Evolutionary conservation across 225 moss, liverwort and hornwort species (phyloP).

Genomic region (Antitrichia curtipendula): DNA sequence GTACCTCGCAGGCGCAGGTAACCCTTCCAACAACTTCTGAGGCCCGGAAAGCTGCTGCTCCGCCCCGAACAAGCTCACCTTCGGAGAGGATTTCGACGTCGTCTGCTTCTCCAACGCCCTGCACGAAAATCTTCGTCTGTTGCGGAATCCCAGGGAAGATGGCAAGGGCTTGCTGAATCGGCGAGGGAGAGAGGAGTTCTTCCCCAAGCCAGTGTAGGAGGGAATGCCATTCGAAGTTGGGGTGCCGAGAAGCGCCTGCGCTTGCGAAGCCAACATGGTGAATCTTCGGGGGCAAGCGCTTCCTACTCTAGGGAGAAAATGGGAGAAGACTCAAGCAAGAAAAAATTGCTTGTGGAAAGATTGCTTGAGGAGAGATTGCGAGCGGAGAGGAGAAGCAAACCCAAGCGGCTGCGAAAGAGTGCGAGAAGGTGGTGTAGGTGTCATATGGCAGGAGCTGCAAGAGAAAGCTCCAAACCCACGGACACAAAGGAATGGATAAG

Average conservation of each 20-base stretch:
- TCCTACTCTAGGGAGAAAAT: background rate
- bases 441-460: background rate
- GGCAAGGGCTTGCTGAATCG: background rate
- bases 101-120: slow-evolving; percentile 24
- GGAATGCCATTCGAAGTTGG: background rate
- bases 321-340: background rate
- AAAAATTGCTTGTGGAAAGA: background rate
- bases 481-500: slow-evolving; percentile 9
- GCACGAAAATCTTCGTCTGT: background rate
- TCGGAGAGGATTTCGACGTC: slow-evolving; percentile 6
- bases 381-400: background rate
- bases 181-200: background rate
- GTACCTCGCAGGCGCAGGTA: slow-evolving; percentile 70
- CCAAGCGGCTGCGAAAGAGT: background rate
- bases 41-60: slow-evolving; percentile 55
- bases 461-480: background rate
- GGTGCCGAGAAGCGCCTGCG: slow-evolving; percentile 20
- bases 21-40: slow-evolving; percentile 66
- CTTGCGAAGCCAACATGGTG: slow-evolving; percentile 36
- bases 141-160: background rate
- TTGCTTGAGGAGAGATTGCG: background rate
- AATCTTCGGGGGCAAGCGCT: background rate
- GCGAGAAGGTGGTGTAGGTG: background rate
- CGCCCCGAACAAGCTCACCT: slow-evolving; percentile 57
- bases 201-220: slow-evolving; percentile 4